Conservation (phyloP, 1,139 yeast genomes). For the Schwanniomyces etchellsii region DNA sequence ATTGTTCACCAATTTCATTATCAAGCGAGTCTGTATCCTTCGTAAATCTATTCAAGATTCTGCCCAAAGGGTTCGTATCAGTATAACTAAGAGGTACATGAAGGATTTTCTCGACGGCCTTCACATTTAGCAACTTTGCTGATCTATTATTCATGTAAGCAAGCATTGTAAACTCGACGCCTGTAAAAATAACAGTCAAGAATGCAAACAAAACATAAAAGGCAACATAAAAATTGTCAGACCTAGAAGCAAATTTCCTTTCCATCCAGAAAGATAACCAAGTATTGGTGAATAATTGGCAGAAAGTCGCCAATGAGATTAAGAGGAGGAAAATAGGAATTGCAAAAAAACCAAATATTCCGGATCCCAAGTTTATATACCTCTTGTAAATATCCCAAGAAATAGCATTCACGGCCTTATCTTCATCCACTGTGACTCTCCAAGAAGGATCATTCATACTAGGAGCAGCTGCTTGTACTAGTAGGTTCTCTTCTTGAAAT, state of each 20-base stretch:
- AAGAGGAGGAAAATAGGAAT: slow-evolving; percentile 28
- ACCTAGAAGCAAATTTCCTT: slow-evolving; percentile 17
- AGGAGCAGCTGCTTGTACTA: background rate
- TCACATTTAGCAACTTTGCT: slow-evolving; percentile 31
- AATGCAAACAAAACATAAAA: slow-evolving; percentile 29
- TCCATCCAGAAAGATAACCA: slow-evolving; percentile 38
- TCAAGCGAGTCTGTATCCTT: slow-evolving; percentile 45
- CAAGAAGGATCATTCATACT: slow-evolving; percentile 11
- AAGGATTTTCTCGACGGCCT: slow-evolving; percentile 31
- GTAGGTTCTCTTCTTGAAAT: slow-evolving; percentile 3
- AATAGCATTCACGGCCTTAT: slow-evolving; percentile 35
- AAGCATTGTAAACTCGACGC: slow-evolving; percentile 47
- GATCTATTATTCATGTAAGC: slow-evolving; percentile 48
- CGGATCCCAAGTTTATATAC: slow-evolving; percentile 33
- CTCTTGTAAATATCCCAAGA: slow-evolving; percentile 30
- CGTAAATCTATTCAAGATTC: slow-evolving; percentile 51
- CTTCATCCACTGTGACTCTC: slow-evolving; percentile 33
- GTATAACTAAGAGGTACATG: slow-evolving; percentile 43
- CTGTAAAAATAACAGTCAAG: slow-evolving; percentile 42
- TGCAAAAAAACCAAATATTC: slow-evolving; percentile 30
- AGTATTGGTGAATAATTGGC: slow-evolving; percentile 32
- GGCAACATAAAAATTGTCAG: slow-evolving; percentile 26
- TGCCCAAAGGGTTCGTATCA: slow-evolving; percentile 42
- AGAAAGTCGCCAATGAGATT: slow-evolving; percentile 36
- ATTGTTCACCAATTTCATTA: slow-evolving; percentile 42